Evolutionary conservation across 495 filamentous ascomycete species (phyloP).

Genomic region (Aspergillus cristatus): DNA sequence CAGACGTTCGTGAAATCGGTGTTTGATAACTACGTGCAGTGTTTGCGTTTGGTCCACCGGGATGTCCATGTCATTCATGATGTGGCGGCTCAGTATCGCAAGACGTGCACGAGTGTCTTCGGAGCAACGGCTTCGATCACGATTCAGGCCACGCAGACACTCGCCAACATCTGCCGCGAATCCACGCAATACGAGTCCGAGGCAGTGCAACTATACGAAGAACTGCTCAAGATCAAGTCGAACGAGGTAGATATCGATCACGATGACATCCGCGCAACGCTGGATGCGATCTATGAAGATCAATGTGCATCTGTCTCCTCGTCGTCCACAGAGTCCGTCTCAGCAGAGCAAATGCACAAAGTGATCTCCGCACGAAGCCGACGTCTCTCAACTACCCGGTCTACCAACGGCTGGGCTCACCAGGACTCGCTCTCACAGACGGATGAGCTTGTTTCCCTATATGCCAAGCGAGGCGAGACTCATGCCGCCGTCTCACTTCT

Average conservation of each 20-base stretch:
- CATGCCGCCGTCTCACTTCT: conserved; percentile 17
- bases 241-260: conserved; percentile 20
- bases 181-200: conserved; percentile 25
- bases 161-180: conserved; percentile 29
- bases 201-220: conserved; percentile 22
- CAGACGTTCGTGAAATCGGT: conserved; percentile 20
- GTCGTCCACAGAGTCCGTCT: conserved; percentile 12
- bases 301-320: conserved; percentile 17
- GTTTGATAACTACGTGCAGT: conserved; percentile 25
- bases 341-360: conserved; percentile 15
- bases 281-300: conserved; percentile 29
- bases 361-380: too few species aligned
- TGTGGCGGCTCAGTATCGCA: conserved; percentile 23
- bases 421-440: too few species aligned
- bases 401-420: too few species aligned
- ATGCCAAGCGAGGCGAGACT: too few species aligned
- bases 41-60: conserved; percentile 21
- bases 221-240: conserved; percentile 20
- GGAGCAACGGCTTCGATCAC: conserved; percentile 26
- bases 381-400: too few species aligned
- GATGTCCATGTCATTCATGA: conserved; percentile 24
- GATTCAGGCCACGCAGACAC: conserved; percentile 23
- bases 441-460: too few species aligned
- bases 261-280: conserved; percentile 22
- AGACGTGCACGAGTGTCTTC: conserved; percentile 23